Evolutionary conservation across 495 filamentous ascomycete genomes (phyloP).

Genomic region (Platismatia glauca): DNA sequence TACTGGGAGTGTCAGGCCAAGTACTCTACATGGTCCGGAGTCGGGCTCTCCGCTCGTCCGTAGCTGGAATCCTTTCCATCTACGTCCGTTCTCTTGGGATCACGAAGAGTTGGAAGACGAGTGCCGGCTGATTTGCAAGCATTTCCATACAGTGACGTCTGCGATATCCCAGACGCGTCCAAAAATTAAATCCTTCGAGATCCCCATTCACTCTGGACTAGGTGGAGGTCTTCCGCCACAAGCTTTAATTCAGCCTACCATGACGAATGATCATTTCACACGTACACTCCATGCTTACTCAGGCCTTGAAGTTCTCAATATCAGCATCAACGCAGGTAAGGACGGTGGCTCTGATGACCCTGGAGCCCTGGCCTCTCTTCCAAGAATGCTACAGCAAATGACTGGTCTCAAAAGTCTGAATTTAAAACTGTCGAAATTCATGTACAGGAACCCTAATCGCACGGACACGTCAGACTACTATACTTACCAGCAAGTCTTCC

Average conservation of each 20-base stretch:
- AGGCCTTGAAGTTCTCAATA: not conserved
- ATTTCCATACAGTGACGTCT: not conserved
- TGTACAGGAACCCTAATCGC: not conserved
- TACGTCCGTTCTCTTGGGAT: not conserved
- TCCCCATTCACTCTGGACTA: accelerated
- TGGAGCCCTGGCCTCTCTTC: not conserved
- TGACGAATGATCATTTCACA: too few relatives aligned
- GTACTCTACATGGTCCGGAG: not conserved
- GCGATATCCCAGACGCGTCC: not conserved
- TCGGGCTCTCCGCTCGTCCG: not conserved
- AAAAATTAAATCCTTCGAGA: not conserved
- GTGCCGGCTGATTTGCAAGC: too few relatives aligned
- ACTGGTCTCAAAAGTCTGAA: not conserved
- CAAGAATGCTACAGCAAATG: not conserved
- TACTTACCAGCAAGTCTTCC: not conserved
- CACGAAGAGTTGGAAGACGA: not conserved
- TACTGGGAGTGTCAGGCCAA: not conserved
- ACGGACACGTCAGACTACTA: not conserved
- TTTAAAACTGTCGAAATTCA: not conserved
- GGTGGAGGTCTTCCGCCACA: not conserved
- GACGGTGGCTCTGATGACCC: not conserved
- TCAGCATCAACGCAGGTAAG: not conserved
- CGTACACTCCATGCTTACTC: not conserved
- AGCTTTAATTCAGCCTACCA: not conserved
- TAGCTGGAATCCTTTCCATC: constrained; percentile 11